Base-by-base conservation (phyloP, 73 alveolate genomes). In the Uronychia setigera region DNA sequence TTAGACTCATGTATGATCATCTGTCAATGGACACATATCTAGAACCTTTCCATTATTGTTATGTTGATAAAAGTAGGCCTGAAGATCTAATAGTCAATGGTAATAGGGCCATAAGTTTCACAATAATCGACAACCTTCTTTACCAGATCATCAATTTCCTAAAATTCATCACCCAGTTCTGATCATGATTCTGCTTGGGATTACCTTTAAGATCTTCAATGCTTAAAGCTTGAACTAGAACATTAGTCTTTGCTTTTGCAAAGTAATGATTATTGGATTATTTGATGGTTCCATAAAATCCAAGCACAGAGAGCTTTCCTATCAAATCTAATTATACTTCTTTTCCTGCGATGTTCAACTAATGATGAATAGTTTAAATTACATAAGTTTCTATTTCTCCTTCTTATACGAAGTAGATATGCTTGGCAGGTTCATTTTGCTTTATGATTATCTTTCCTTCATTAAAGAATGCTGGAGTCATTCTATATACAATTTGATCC, bases 401-500 rank as follows among this genome's bases (percentile, higher is more conserved):
- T 46, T 46, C 67, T 46, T 46, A 19, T 19, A 46, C 67, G 67
- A 46, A 46, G n/a, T 11, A 19, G 67, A 46, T 46, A 5, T 46
- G n/a, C 5, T 5, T 46, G n/a, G 19, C 67, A 19, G 67, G 67
- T 19, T 46, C 67, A 11, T 46, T 19, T 46, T 46, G 19, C 19
- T 46, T 46, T 5, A 46, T 11, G 67, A 46, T 46, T 29, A 1
- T 9, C 0, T 11, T 32, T 1, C 46, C 83, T 28, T 59, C 80
- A 14, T 30, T 59, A 35, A 32, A 32, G 30, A 35, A 28, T n/a
- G 60, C 83, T 1, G 31, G 31, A 1, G 33, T 59, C 0, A 82
- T 77, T 13, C 35, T 57, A 35, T 67, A 82, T 32, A 32, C 30
- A 26, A 82, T n/a, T 11, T 82, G 77, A 27, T 82, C 83, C 0